Base-by-base conservation (phyloP, 2,329 filamentous ascomycete species). In the Colletotrichum nymphaeae region DNA sequence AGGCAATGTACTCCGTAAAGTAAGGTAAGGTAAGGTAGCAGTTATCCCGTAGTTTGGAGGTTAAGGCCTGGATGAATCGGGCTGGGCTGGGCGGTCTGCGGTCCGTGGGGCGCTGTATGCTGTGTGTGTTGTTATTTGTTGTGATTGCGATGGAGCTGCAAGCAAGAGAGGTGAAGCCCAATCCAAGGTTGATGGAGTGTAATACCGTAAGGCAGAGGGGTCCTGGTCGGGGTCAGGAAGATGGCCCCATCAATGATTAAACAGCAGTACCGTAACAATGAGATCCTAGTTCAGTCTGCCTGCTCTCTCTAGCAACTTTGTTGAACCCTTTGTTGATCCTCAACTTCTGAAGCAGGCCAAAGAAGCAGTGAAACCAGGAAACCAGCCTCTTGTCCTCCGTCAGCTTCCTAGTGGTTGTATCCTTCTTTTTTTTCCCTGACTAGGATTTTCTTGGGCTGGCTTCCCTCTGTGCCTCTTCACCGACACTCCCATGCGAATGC, bases 41-140 rank as follows among this genome's bases (percentile, higher is more conserved):
- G 59, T 62, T 24, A 32, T 42, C 22, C 52, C 52, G 30, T 52
- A 59, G 22, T 37, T 46, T 63, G 42, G 42, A 63, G 55, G 55
- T 32, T 14, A 59, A 59, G n/a, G 57, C 30, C 37, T 42, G 37
- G 2, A 42, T 42, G 37, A 1, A 42, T 8, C 12, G 32, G 14
- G 63, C 35, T 52, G 37, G 35, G 32, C 62, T 64, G 35, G 59
- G 64, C 35, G 57, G 59, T 49, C 57, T 57, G 52, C 28, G 60
- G 67, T 60, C 42, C 70, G 67, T 73, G 70, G 58, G 65, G 67
- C 52, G 53, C 22, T n/a, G 59, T 72, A 37, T 28, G 37, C 11
- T 19, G 59, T 62, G 46, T 49, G 59, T 60, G 32, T 65, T 69
- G 32, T 73, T 73, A 59, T 73, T 70, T 70, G 55, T 70, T 64